Base-by-base conservation (phyloP, 352 stramenopile genomes). In the Pythium rhizo-oryzae region DNA sequence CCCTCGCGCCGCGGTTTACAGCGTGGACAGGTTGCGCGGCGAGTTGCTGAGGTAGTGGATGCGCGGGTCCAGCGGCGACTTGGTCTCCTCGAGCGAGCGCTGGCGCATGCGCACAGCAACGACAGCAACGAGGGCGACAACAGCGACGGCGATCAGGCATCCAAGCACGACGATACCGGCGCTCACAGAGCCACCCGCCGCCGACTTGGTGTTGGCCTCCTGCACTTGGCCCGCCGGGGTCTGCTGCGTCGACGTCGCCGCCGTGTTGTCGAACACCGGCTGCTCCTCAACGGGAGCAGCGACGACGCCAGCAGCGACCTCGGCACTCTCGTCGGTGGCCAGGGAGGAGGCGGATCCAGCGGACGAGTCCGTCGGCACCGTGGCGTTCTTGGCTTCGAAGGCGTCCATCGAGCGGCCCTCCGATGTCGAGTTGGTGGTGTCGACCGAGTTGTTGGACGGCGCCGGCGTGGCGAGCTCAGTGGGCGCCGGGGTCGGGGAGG, bases 101-200 rank as follows among this genome's bases (percentile, higher is more conserved):
- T 88, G 78, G 59, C 72, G 76, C n/a, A 53, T 57, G 43, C 80
- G 76, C 24, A 84, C 44, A 13, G 68, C 67, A 21, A 86, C 60
- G 57, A 88, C 76, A 9, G 67, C 76, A 4, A 63, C 78, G 19
- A 88, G 67, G 21, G 67, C 71, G 37, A 86, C 76, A 9, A 83
- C 68, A 4, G 76, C 78, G 15, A 67, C 78, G 56, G 69, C 78
- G 24, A 86, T 59, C 16, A 85, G 52, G 13, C 57, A 79, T 50
- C 76, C 55, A 6, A 83, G 15, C n/a, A 88, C 74, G 39, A 88
- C 70, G 39, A 80, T 33, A 23, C 78, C 70, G 0, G 69, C 62
- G 30, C 69, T 70, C 44, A 79, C 61, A 0, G 60, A 35, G 8
- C 47, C 59, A 12, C 21, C 69, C n/a, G 7, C 44, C 5, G 46